Base-by-base conservation (phyloP, 441 rosid genomes). In the Croton laevigatus region DNA sequence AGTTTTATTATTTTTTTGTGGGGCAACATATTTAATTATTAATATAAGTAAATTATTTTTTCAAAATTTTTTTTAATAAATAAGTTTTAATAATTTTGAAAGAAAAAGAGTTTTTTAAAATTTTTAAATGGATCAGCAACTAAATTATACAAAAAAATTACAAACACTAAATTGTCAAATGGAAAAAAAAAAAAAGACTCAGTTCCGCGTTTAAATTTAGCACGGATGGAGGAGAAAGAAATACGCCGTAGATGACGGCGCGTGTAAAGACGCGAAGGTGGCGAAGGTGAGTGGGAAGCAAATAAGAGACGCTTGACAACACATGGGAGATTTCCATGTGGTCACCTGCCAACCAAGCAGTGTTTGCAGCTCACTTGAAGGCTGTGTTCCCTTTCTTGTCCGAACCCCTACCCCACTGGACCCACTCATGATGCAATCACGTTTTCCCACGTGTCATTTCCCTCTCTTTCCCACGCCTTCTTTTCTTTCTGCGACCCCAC, bases 341-440 rank as follows among this genome's bases (percentile, higher is more conserved):
- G 68, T 1, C 68, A 60, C 81, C 82, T 76, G 84, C 85, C 88
- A 81, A 85, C 82, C 82, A 52, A 74, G 72, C 86, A 81, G 77
- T 78, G 51, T 71, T 54, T 66, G 71, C 82, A 79, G 76, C 70
- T 76, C 62, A 71, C 75, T 79, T 73, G 61, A 82, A 80, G 42
- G 75, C 81, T n/a, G 57, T 78, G 89, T 85, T 79, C 76, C 83
- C 83, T 53, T 55, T 37, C 62, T 22, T 69, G 70, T 74, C 75
- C 23, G 13, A 59, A 44, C 32, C 57, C 59, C 59, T 27, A 66
- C 72, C 80, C 63, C 64, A 52, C 68, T 66, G 72, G 63, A 59
- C 69, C 77, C 73, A 32, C 49, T 27, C 14, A n/a, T 0, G 0
- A 0, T 16, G 55, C 74, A 59, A 70, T 75, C 54, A 61, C 46